Conservation (phyloP, 768 basidiomycete species). For the Termitomyces sp. region DNA sequence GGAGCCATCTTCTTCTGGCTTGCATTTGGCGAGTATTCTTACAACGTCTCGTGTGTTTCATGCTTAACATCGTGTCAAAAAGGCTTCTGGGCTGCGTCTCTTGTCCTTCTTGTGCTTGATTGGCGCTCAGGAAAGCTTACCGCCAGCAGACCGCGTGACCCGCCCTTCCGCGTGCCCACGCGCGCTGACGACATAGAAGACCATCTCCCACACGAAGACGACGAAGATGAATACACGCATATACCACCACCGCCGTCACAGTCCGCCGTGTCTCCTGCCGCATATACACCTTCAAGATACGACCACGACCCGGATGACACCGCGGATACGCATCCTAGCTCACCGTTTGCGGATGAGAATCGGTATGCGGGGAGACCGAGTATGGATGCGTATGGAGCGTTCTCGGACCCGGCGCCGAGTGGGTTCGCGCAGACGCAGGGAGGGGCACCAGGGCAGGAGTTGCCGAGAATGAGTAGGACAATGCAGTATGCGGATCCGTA, state of each 20-base stretch:
- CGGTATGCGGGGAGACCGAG: conserved; percentile 48
- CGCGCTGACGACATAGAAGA: conserved; percentile 41
- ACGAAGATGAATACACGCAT: conserved; percentile 44
- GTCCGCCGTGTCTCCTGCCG: conserved; percentile 8
- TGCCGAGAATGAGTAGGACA: conserved; percentile 71
- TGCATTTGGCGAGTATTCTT: conserved; percentile 52
- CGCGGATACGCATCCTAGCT: background rate
- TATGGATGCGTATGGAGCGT: conserved; percentile 88
- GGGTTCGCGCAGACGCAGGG: conserved; percentile 40
- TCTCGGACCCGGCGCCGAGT: conserved; percentile 79
- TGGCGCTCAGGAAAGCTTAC: conserved; percentile 72
- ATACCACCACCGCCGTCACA: conserved; percentile 35
- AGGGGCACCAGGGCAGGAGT: conserved; percentile 37
- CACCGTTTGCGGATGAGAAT: conserved; percentile 52
- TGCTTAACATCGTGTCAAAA: background rate
- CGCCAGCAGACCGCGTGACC: conserved; percentile 51
- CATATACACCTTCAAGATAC: conserved; percentile 14
- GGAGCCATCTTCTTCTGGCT: conserved; percentile 89
- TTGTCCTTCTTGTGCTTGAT: conserved; percentile 60
- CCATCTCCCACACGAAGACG: conserved; percentile 17
- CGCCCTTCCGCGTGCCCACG: conserved; percentile 60
- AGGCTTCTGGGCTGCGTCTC: conserved; percentile 76
- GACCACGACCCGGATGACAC: background rate
- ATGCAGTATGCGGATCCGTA: conserved; percentile 95
- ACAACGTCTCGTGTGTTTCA: background rate